Conservation (phyloP, 2,329 filamentous ascomycete genomes). For the Pestalotiopsis sp. region DNA sequence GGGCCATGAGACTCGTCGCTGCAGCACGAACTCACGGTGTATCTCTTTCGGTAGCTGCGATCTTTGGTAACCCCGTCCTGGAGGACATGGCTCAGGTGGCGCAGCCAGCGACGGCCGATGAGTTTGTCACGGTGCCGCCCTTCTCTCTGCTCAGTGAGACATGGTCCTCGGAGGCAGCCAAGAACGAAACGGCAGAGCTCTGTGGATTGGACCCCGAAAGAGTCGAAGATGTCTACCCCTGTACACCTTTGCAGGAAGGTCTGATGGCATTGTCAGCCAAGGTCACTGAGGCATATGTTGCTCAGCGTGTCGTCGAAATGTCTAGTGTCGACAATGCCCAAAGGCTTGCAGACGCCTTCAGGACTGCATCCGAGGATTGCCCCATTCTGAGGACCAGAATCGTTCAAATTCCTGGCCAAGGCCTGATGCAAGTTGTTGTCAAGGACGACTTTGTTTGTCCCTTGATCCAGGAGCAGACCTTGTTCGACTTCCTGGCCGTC, state of each 20-base stretch:
- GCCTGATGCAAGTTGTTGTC: constrained; percentile 51
- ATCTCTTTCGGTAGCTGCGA: constrained; percentile 44
- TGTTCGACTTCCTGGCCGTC: constrained; percentile 42
- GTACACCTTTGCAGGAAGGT: constrained; percentile 56
- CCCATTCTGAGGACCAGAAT: constrained; percentile 52
- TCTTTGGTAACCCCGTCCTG: constrained; percentile 48
- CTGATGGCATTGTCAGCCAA: constrained; percentile 56
- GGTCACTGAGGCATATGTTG: constrained; percentile 54
- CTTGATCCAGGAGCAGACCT: constrained; percentile 34
- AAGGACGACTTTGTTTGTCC: constrained; percentile 36
- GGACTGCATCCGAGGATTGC: constrained; percentile 37
- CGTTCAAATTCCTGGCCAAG: constrained; percentile 44
- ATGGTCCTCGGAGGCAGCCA: constrained; percentile 37
- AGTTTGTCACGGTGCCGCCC: constrained; percentile 28
- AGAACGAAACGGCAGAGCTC: constrained; percentile 39
- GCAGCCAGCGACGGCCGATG: constrained; percentile 26
- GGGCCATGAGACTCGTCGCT: constrained; percentile 53
- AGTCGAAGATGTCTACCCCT: constrained; percentile 57
- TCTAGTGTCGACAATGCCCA: constrained; percentile 36
- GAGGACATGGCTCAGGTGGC: constrained; percentile 44
- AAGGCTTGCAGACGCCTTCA: constrained; percentile 45
- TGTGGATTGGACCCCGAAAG: constrained; percentile 37
- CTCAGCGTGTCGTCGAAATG: constrained; percentile 49
- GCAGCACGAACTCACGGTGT: constrained; percentile 41
- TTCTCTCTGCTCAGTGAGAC: constrained; percentile 42